These are phyloP conservation scores for Lentinula detonsa DNA, from an alignment of 768 basidiomycete genomes.

Conservation along the genomic window DNA sequence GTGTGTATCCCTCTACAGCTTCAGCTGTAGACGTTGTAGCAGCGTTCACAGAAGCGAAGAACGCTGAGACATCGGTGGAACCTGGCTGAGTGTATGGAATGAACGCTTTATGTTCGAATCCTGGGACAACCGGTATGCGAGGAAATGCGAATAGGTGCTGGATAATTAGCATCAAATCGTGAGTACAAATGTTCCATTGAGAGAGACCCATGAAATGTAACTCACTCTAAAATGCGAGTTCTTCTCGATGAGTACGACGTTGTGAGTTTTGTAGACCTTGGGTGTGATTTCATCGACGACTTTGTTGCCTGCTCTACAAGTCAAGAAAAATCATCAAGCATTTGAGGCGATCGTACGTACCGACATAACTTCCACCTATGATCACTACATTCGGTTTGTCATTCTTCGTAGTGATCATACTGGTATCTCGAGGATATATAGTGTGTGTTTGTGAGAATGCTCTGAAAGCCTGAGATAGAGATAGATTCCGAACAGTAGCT, in stretches of 20 bases:
- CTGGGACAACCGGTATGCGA: constrained; percentile 19
- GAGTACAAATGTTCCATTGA: background rate
- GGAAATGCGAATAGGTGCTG: constrained; percentile 29
- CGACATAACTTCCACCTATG: constrained; percentile 29
- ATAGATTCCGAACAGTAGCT: background rate
- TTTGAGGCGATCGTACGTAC: constrained; percentile 6
- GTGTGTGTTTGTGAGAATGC: background rate
- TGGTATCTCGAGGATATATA: background rate
- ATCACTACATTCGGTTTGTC: constrained; percentile 25
- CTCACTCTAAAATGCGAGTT: constrained; percentile 24
- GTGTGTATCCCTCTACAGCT: background rate
- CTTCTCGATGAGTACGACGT: constrained; percentile 25
- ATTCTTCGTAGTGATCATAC: background rate
- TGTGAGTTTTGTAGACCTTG: constrained; percentile 15
- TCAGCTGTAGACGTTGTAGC: background rate
- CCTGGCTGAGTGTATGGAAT: constrained; percentile 19
- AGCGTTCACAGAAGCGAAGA: constrained; percentile 12
- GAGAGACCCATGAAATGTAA: background rate
- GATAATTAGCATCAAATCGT: constrained; percentile 21
- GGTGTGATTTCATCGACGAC: constrained; percentile 17
- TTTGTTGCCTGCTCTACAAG: constrained; percentile 10
- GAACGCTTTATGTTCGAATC: constrained; percentile 22
- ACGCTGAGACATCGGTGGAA: background rate
- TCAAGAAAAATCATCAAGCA: background rate
- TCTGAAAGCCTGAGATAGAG: background rate